These are phyloP conservation scores for Trichophyton verrucosum DNA, from an alignment of 2,329 filamentous ascomycete species.

Conservation along the genomic window DNA sequence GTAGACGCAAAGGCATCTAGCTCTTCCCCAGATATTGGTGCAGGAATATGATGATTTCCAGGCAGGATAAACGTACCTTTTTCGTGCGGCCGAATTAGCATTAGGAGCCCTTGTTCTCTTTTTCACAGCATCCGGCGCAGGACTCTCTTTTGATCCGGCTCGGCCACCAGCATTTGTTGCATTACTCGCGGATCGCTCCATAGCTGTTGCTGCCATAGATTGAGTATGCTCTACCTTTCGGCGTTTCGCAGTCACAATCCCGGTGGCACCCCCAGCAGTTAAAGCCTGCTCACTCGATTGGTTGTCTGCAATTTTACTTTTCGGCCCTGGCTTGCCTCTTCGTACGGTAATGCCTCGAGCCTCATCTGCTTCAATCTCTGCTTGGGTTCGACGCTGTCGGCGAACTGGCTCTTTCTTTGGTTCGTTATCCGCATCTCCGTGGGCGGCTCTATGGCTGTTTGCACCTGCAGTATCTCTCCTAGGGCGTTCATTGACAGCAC, in stretches of 20 bases:
- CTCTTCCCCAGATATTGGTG: neutral
- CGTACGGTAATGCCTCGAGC: constrained; percentile 23
- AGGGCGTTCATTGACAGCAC: constrained; percentile 57
- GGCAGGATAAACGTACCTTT: constrained; percentile 47
- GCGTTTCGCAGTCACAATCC: constrained; percentile 45
- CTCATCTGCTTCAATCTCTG: constrained; percentile 73
- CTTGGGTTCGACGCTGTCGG: constrained; percentile 59
- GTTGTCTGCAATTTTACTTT: constrained; percentile 29
- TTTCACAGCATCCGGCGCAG: constrained; percentile 50
- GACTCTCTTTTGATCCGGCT: constrained; percentile 49
- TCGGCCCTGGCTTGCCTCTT: constrained; percentile 46
- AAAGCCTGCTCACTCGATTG: neutral
- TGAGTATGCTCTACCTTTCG: constrained; percentile 64
- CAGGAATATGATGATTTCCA: neutral
- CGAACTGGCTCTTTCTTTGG: constrained; percentile 71
- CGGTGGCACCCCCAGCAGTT: constrained; percentile 4
- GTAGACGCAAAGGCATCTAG: neutral
- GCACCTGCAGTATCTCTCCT: constrained; percentile 66
- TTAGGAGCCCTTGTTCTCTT: constrained; percentile 66
- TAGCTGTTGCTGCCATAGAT: constrained; percentile 20
- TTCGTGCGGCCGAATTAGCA: constrained; percentile 52
- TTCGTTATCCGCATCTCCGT: constrained; percentile 58
- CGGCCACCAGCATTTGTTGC: constrained; percentile 23
- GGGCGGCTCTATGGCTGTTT: constrained; percentile 50
- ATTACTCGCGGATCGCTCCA: constrained; percentile 32